Base-by-base conservation (phyloP, 371 early-diverging fungal genomes). In the Apophysomyces elegans region DNA sequence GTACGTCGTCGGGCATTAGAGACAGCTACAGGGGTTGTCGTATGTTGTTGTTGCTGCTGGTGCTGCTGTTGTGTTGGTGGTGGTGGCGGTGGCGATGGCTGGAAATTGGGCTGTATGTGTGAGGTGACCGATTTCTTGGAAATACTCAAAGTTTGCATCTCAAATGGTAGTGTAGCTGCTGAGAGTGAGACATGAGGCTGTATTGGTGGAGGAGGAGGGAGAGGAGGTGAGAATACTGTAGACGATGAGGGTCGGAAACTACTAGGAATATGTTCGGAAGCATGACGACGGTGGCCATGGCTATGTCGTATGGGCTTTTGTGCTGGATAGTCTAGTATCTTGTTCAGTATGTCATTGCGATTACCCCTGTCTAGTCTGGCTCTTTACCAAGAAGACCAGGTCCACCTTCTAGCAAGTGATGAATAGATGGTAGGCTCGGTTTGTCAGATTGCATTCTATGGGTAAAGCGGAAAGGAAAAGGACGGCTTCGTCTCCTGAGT, bases 241-340 rank as follows among this genome's bases (percentile, higher is more conserved):
- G 54, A 26, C 21, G 21, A 21, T 5, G 54, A 21, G 16, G 54
- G 54, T 8, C 54, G 54, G 21, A 50, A 50, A 21, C 18, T 50
- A 21, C 54, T 50, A 26, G 54, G 54, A 50, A 50, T 50, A 50
- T 50, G 54, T 21, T 50, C 54, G 21, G 54, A 50, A 21, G 54
- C 66, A 67, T 80, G 73, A 9, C 77, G 68, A 43, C 69, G 66
- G 44, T 77, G 80, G 13, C 67, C 66, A 13, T 50, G 54, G 8
- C 54, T 9, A 21, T 5, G 54, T 5, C 54, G 54, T 9, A 50
- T 21, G 9, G 54, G 21, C 21, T 21, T 50, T 18, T 16, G 61
- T 38, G 37, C 61, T 35, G 36, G 66, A 11, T 63, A 16, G 13
- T 37, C 57, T 59, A n/a, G 21, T n/a, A 50, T n/a, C 21, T 50